Evolutionary conservation across 495 filamentous ascomycete genomes (phyloP), one percentile per base, ranked within the genome.

Genomic region (Parachaetomium inaequale): DNA sequence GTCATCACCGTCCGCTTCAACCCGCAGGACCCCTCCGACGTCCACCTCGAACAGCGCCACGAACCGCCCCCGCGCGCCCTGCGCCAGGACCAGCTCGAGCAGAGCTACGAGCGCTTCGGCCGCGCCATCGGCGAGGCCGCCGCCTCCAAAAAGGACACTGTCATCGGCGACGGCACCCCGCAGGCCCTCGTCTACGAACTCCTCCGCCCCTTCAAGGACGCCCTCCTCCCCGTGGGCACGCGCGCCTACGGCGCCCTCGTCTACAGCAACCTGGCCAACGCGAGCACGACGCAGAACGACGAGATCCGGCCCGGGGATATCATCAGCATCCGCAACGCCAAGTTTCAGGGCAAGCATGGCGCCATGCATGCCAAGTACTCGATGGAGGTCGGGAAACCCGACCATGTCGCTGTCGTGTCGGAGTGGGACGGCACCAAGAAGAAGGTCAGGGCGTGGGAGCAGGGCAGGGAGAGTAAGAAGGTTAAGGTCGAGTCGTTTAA

Each of bases 381-480:
- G 55, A 76, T 84, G 38, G 94, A 98, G 63, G 91, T 96, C 0
- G 94, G 94, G 51, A 92, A 89, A 68, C 89, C 90, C 4, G 93
- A 96, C 66, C 94, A 98, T 74, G 94, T 98, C 1, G 95, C 83
- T 4, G 79, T 98, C n/a, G 93, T 98, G n/a, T 83, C 92, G 12
- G 94, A 98, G 71, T 98, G 94, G 94, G 94, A 98, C 73, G 94
- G 94, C 32, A 96, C 92, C 28, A 96, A 97, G 82, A 97, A 96
- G 84, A 96, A 96, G 82, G 88, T 98, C 38, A 78, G 93, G 42
- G 93, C 87, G 0, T 98, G 90, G 89, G 94, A 98, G 70, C 94
- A 98, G 70, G 94, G 93, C 0, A 79, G 94, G 32, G 94, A 98
- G 76, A 93, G 87, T 71, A 94, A 88, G 77, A 98, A 97, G 79